Evolutionary conservation across 306 rosid species (phyloP).

Genomic region (Canavalia ensiformis): DNA sequence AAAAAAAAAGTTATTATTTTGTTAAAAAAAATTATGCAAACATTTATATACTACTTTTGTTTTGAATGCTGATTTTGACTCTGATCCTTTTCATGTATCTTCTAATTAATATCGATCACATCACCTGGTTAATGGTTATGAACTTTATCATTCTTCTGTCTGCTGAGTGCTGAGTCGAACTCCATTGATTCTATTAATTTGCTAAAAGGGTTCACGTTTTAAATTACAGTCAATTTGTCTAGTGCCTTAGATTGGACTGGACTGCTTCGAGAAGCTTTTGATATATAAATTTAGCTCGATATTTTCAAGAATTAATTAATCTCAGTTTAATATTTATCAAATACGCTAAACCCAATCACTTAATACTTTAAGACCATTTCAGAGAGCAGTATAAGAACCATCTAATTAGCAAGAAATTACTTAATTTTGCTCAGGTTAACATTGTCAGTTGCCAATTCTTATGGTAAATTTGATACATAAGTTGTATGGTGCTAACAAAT

Average conservation of each 20-base stretch:
- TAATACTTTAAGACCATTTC: too few relatives aligned
- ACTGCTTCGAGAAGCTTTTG: background rate
- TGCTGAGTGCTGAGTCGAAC: conserved; percentile 11
- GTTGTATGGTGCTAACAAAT: too few relatives aligned
- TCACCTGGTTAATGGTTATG: background rate
- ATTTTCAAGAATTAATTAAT: background rate
- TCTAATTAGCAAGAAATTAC: too few relatives aligned
- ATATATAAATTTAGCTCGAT: background rate
- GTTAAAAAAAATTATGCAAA: too few relatives aligned
- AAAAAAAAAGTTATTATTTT: too few relatives aligned
- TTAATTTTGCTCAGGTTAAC: too few relatives aligned
- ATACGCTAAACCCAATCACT: too few relatives aligned
- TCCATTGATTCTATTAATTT: conserved; percentile 1
- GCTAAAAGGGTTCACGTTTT: conserved; percentile 24
- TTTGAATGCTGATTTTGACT: background rate
- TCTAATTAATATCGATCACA: background rate
- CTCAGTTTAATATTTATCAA: background rate
- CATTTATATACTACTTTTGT: background rate
- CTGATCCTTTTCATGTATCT: background rate
- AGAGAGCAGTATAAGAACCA: too few relatives aligned
- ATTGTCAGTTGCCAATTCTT: too few relatives aligned
- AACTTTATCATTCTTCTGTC: conserved; percentile 12
- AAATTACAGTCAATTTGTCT: background rate
- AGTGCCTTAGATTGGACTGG: background rate
- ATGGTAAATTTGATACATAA: too few relatives aligned